These are phyloP conservation scores for Capsicum baccatum DNA, from an alignment of 257 asterid genomes.

Conservation along the genomic window DNA sequence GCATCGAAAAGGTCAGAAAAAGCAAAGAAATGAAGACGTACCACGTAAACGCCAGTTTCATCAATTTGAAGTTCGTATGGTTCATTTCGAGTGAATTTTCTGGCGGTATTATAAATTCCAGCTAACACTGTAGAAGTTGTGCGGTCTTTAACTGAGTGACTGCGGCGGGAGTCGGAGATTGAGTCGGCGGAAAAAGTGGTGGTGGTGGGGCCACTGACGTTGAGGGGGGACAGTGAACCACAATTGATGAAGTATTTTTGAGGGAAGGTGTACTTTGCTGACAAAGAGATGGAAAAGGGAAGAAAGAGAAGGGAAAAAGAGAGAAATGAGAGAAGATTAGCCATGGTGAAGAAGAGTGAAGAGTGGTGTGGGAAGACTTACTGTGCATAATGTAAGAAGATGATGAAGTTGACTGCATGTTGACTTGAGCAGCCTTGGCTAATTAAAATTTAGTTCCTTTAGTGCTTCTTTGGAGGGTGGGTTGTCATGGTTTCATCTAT, in stretches of 20 bases:
- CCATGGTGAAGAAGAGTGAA: conserved; percentile 6
- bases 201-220: too few species aligned
- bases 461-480: too few species aligned
- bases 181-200: conserved; percentile 43
- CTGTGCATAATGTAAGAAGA: conserved; percentile 4
- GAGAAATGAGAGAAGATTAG: background rate
- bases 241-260: conserved; percentile 58
- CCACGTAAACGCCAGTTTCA: conserved; percentile 46
- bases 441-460: too few species aligned
- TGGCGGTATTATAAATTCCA: conserved; percentile 47
- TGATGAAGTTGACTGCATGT: conserved; percentile 30
- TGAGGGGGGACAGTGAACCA: conserved; percentile 42
- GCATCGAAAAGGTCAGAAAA: conserved; percentile 36
- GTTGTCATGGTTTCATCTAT: too few species aligned
- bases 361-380: background rate
- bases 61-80: conserved; percentile 44
- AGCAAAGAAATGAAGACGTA: conserved; percentile 62
- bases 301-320: conserved; percentile 33
- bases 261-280: conserved; percentile 41
- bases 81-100: conserved; percentile 41
- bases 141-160: conserved; percentile 9
- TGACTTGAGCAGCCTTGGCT: conserved; percentile 28
- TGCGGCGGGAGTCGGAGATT: conserved; percentile 20
- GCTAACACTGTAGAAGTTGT: background rate
- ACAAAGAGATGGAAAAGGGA: background rate